phyloP scores from a whole-genome alignment of 441 rosid genomes.

The Adansonia gregorii region DNA sequence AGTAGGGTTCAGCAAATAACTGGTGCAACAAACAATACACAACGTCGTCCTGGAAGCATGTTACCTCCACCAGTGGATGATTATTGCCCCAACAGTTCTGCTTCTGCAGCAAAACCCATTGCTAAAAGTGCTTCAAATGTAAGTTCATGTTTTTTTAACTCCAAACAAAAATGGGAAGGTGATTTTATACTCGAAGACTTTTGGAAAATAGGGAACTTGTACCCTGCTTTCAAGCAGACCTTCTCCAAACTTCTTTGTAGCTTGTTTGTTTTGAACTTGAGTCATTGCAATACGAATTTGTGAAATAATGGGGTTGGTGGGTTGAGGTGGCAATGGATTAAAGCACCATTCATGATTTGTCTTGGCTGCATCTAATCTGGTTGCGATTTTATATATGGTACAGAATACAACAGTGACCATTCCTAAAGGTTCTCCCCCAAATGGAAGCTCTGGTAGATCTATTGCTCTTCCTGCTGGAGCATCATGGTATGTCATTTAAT shows the following conservation, averaged over 20 bases:
- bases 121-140: conserved; percentile 50
- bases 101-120: conserved; percentile 50
- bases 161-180: background rate
- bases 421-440: conserved; percentile 74
- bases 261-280: background rate
- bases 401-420: conserved; percentile 51
- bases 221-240: background rate
- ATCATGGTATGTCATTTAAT: conserved; percentile 62
- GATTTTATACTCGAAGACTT: background rate
- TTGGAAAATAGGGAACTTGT: background rate
- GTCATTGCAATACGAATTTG: background rate
- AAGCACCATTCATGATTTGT: background rate
- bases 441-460: conserved; percentile 67
- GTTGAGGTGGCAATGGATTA: background rate
- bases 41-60: conserved; percentile 54
- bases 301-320: conserved; percentile 1
- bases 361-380: background rate
- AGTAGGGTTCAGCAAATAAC: conserved; percentile 69
- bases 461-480: conserved; percentile 87
- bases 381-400: conserved; percentile 22
- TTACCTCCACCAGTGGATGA: conserved; percentile 71
- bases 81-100: conserved; percentile 41
- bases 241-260: background rate
- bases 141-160: conserved; percentile 30
- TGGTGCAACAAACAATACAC: conserved; percentile 51